Evolutionary conservation across 805 yeast genomes (phyloP).

Genomic region (Ogataea kodamae): DNA sequence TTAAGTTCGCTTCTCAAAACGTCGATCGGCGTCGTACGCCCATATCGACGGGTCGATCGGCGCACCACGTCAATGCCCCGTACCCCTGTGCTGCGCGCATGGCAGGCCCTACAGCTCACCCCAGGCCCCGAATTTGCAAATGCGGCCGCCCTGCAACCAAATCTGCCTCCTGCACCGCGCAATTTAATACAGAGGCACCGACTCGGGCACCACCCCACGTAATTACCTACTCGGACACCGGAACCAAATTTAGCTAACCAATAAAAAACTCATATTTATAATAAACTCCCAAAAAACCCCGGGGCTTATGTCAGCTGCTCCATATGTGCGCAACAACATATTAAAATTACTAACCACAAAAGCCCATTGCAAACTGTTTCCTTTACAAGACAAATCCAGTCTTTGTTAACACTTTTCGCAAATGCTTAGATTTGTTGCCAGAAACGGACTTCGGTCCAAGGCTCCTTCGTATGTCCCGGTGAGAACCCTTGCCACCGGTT

Average conservation of each 20-base stretch:
- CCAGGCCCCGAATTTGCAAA: no score
- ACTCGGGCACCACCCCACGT: conserved; percentile 7
- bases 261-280: conserved; percentile 9
- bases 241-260: no score
- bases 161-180: no score
- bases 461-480: conserved; percentile 6
- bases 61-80: no score
- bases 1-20: no score
- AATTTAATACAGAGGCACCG: no score
- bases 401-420: conserved; percentile 1
- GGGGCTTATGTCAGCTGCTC: conserved; percentile 14
- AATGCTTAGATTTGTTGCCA: conserved; percentile 31
- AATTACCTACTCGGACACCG: conserved; percentile 15
- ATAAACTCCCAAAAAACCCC: conserved; percentile 2
- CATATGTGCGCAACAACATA: conserved; percentile 4
- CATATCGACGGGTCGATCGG: no score
- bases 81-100: no score
- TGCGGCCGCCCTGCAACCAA: no score
- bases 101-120: no score
- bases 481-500: conserved; percentile 34
- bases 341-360: conserved; percentile 3
- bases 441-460: conserved; percentile 23
- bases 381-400: conserved; percentile 6
- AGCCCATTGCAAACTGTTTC: no score
- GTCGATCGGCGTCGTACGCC: no score